phyloP scores from a whole-genome alignment of 371 early-diverging fungal genomes.

The Syncephalastrum sp. region DNA sequence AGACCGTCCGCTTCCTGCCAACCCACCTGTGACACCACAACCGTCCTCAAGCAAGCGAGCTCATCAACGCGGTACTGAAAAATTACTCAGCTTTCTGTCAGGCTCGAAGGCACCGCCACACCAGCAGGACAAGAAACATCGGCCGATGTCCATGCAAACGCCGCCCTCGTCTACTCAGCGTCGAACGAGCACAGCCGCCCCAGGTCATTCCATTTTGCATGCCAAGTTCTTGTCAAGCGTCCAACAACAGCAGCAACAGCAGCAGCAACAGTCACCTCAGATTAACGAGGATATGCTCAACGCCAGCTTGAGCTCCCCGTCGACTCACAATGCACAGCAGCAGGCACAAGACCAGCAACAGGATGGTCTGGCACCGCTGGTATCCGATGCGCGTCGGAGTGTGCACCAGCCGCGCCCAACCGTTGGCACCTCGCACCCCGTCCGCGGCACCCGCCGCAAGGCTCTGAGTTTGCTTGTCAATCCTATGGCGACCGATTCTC shows the following conservation, averaged over 20 bases:
- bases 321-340: too few relatives aligned
- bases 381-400: constrained; percentile 8
- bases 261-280: background rate
- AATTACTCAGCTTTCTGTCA: constrained; percentile 9
- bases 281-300: too few relatives aligned
- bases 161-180: background rate
- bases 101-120: background rate
- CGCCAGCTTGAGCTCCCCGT: too few relatives aligned
- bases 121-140: constrained; percentile 5
- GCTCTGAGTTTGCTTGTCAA: constrained; percentile 56
- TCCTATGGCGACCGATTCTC: constrained; percentile 39
- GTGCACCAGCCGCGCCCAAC: constrained; percentile 8
- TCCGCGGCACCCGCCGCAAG: constrained; percentile 53
- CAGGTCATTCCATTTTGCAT: constrained; percentile 36
- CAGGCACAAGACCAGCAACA: too few relatives aligned
- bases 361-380: too few relatives aligned
- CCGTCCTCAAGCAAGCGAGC: constrained; percentile 5
- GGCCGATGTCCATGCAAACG: background rate
- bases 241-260: constrained; percentile 19
- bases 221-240: constrained; percentile 47
- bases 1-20: background rate
- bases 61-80: constrained; percentile 13
- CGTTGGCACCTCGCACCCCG: constrained; percentile 20
- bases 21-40: background rate
- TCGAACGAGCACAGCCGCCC: background rate